A percentile compares a stretch with the other conserved stretches of the same genome.
Evolutionary conservation across 2,329 filamentous ascomycete species (phyloP).

Genomic region (Elsinoe necatrix): DNA sequence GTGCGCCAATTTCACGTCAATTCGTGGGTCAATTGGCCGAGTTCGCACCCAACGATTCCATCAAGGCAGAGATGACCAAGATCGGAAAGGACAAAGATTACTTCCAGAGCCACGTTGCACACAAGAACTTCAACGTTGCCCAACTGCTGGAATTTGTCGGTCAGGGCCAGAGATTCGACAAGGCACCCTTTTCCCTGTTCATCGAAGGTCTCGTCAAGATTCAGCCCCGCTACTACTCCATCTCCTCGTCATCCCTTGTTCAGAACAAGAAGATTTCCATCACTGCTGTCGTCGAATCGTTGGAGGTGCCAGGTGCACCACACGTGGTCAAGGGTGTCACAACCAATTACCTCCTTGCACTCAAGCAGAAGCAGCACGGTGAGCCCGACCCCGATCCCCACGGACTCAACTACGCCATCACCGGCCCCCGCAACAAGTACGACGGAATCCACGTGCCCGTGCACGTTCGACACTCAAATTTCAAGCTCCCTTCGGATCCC

Average conservation of each 20-base stretch:
- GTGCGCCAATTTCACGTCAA: conserved; percentile 90
- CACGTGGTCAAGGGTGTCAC: conserved; percentile 87
- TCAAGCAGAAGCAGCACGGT: conserved; percentile 95
- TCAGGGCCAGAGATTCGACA: conserved; percentile 67
- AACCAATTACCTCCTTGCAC: conserved; percentile 88
- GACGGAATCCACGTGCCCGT: conserved; percentile 91
- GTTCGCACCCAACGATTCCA: conserved; percentile 76
- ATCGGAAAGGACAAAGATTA: conserved; percentile 91
- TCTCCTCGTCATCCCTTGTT: conserved; percentile 90
- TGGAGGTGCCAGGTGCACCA: conserved; percentile 64
- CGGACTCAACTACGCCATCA: conserved; percentile 77
- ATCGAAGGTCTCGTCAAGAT: conserved; percentile 92
- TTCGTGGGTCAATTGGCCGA: conserved; percentile 79
- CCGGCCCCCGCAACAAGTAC: conserved; percentile 90
- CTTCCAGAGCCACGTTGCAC: conserved; percentile 77
- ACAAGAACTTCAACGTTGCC: conserved; percentile 80
- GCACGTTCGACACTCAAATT: conserved; percentile 95
- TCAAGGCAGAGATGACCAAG: conserved; percentile 80
- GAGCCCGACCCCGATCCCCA: conserved; percentile 74
- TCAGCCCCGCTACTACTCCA: conserved; percentile 97
- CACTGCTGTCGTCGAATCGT: conserved; percentile 86
- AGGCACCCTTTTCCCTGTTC: conserved; percentile 85
- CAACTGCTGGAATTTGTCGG: conserved; percentile 68
- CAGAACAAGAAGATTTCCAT: conserved; percentile 93
- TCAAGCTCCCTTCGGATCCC: conserved; percentile 94